Conservation (phyloP, 306 rosid genomes). For the Geum urbanum region DNA sequence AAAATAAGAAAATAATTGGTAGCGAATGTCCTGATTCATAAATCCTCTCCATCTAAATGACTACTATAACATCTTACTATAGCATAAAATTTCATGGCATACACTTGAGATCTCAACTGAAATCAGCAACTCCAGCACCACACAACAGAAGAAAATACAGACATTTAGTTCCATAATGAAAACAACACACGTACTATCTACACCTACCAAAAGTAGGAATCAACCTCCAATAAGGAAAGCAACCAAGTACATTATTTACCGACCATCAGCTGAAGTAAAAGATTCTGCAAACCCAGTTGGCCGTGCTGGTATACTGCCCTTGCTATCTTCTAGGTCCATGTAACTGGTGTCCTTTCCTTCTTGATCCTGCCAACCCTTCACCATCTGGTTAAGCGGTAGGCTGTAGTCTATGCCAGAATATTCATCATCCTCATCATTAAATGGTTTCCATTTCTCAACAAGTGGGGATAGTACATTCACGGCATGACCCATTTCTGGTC, state of each 20-base stretch:
- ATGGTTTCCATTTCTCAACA: constrained; percentile 93
- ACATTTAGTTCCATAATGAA: constrained; percentile 32
- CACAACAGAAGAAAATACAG: constrained; percentile 23
- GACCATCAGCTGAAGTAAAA: constrained; percentile 92
- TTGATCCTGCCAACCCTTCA: constrained; percentile 95
- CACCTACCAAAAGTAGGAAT: constrained; percentile 33
- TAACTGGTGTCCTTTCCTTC: constrained; percentile 79
- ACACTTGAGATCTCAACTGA: constrained; percentile 37
- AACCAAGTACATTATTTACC: constrained; percentile 50
- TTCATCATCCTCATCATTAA: constrained; percentile 66
- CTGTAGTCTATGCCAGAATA: constrained; percentile 87
- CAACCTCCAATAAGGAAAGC: constrained; percentile 11
- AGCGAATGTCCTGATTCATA: constrained; percentile 38
- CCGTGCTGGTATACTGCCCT: constrained; percentile 92
- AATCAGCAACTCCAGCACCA: constrained; percentile 39
- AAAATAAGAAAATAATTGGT: constrained; percentile 30
- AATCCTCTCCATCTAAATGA: constrained; percentile 51
- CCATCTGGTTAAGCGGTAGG: constrained; percentile 94
- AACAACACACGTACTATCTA: constrained; percentile 46
- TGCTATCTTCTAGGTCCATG: constrained; percentile 70
- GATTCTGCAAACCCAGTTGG: constrained; percentile 95
- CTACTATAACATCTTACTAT: constrained; percentile 27
- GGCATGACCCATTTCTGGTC: constrained; percentile 97
- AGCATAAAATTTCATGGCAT: constrained; percentile 37
- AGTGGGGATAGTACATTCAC: constrained; percentile 81